Evolutionary conservation across 2,329 filamentous ascomycete genomes (phyloP).

Genomic region (Aureobasidium sp.): DNA sequence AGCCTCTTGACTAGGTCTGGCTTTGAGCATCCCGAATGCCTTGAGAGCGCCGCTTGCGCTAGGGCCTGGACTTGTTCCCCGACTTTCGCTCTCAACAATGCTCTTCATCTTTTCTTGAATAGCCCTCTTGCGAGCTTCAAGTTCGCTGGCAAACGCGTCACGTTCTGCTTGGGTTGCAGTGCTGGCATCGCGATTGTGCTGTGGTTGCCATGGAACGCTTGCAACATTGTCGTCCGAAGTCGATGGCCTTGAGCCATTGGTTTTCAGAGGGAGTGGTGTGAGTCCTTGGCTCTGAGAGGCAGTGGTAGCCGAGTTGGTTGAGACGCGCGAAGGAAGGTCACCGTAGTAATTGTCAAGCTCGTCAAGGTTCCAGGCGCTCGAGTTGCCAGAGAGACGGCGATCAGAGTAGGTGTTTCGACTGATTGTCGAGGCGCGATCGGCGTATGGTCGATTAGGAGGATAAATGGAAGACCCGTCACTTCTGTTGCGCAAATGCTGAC

Average conservation of each 20-base stretch:
- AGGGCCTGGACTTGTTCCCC: conserved; percentile 31
- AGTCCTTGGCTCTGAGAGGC: conserved; percentile 6
- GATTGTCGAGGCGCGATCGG: conserved; percentile 26
- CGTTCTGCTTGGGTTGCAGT: conserved; percentile 49
- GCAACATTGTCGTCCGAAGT: conserved; percentile 19
- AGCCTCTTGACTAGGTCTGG: conserved; percentile 62
- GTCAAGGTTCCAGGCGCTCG: conserved; percentile 47
- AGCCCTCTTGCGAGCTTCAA: conserved; percentile 62
- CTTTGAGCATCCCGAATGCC: conserved; percentile 56
- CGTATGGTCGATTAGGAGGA: conserved; percentile 39
- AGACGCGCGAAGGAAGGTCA: conserved; percentile 31
- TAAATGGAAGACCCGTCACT: conserved; percentile 80
- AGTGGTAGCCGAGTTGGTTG: conserved; percentile 29
- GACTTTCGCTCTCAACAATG: conserved; percentile 55
- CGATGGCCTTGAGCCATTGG: conserved; percentile 11
- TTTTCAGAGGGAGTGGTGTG: conserved; percentile 15
- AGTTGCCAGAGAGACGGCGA: not conserved
- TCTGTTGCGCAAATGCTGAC: conserved; percentile 63
- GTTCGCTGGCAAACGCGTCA: conserved; percentile 66
- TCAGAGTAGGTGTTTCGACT: conserved; percentile 13
- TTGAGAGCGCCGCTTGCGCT: conserved; percentile 40
- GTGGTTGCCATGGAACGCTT: conserved; percentile 37
- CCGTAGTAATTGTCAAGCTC: conserved; percentile 38
- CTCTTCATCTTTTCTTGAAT: conserved; percentile 68
- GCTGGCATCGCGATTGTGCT: conserved; percentile 44